These are phyloP conservation scores for Quillaja saponaria DNA, from an alignment of 306 rosid species.

Conservation along the genomic window DNA sequence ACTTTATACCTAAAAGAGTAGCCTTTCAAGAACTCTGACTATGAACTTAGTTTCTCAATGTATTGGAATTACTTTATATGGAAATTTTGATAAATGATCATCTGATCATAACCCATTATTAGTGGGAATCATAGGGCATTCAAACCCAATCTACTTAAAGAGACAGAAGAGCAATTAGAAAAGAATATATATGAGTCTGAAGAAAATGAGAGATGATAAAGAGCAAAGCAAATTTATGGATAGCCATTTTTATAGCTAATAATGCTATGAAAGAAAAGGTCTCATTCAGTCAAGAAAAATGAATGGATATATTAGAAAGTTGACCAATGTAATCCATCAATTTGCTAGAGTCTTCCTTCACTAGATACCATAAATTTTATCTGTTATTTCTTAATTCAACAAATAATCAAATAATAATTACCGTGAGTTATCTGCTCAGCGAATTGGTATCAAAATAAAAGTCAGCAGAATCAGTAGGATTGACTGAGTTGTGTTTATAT, in stretches of 20 bases:
- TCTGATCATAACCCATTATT: neutral
- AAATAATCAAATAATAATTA: too few species aligned
- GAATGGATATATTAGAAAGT: conserved; percentile 39
- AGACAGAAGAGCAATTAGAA: neutral
- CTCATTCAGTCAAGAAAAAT: conserved; percentile 11
- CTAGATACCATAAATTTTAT: neutral
- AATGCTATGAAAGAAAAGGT: conserved; percentile 35
- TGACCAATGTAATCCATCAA: conserved; percentile 37
- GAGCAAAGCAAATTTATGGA: conserved; percentile 30
- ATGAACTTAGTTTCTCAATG: conserved; percentile 2
- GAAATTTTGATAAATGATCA: too few species aligned
- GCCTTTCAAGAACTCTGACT: neutral
- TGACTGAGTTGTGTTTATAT: too few species aligned
- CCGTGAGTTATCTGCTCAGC: too few species aligned
- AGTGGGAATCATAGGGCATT: conserved; percentile 10
- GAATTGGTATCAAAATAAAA: too few species aligned
- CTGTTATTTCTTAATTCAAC: too few species aligned
- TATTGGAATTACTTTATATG: too few species aligned
- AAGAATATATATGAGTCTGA: too few species aligned
- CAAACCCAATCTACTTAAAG: conserved; percentile 6
- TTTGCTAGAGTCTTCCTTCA: conserved; percentile 10
- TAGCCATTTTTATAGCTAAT: conserved; percentile 52
- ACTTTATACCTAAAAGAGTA: neutral
- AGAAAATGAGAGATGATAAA: conserved; percentile 11
- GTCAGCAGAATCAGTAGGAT: too few species aligned